Base-by-base conservation (phyloP, 2,329 filamentous ascomycete genomes). In the Xylaria sp. region DNA sequence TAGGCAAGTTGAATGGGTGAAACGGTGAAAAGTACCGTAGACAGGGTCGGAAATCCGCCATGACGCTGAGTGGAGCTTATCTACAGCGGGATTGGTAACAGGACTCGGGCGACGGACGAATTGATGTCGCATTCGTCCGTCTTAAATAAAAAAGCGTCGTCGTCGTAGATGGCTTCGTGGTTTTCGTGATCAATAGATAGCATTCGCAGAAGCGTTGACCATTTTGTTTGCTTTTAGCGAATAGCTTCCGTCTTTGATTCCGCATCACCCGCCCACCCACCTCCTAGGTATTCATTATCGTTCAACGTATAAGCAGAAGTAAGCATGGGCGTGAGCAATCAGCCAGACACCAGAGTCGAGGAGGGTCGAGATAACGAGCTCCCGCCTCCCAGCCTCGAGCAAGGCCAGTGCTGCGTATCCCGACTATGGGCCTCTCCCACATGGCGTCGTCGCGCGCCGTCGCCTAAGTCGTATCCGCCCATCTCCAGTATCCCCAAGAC, bases 401-500 rank as follows among this genome's bases (percentile, higher is more conserved):
- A 72, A 61, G 69, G 68, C 30, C 68, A 71, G 42, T 45, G 50
- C 34, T 59, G 68, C 51, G 57, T 75, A 56, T 67, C 59, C 39
- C 71, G 61, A 11, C 57, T 74, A 55, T 69, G 62, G 58, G 65
- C 70, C 56, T 72, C 71, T 11, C 60, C 71, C n/a, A 51, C 36
- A 2, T 54, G 56, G 58, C 32, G 32, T 32, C 71, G 27, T 27
- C 68, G 65, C 12, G 50, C 62, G 14, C 54, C 63, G 5, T 11
- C 51, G 5, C 59, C 65, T 0, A 36, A 42, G 3, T 70, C 69
- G 2, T 74, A 77, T 51, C 75, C 76, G 48, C 69, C 75, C 39
- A 67, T 76, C 71, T 74, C 77, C 1, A 77, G 75, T 55, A 79
- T 82, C 51, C 81, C 79, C 0, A 76, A 69, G 32, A 84, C 80